phyloP scores from a whole-genome alignment of 179 eudicot species.

The Silene vulgaris region DNA sequence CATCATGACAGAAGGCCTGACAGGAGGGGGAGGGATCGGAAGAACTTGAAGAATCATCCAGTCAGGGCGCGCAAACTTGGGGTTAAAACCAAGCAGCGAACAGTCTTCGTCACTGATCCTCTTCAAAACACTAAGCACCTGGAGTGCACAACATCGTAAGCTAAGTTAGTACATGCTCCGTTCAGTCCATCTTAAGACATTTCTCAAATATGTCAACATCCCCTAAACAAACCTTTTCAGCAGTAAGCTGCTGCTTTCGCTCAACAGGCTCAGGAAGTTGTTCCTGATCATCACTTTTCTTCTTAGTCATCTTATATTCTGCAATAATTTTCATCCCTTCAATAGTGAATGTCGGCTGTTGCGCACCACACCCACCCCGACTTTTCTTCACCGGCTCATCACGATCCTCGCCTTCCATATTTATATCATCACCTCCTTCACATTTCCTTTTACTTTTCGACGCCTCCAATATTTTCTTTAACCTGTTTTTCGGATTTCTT shows the following conservation, averaged over 20 bases:
- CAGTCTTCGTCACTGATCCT: constrained; percentile 95
- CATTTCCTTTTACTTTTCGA: constrained; percentile 86
- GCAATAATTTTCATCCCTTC: constrained; percentile 97
- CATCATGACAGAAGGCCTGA: constrained; percentile 99
- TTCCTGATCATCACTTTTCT: constrained; percentile 85
- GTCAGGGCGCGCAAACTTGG: constrained; percentile 96
- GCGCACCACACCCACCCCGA: constrained; percentile 98
- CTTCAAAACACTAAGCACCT: constrained; percentile 89
- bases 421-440: constrained; percentile 96
- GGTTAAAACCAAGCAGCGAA: constrained; percentile 69
- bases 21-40: constrained; percentile 98
- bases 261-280: constrained; percentile 98
- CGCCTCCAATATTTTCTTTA: constrained; percentile 86
- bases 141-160: constrained; percentile 12
- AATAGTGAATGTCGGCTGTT: constrained; percentile 85
- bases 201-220: neutral
- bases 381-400: constrained; percentile 70
- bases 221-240: constrained; percentile 62
- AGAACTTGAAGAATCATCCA: constrained; percentile 99
- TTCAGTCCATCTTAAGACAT: neutral
- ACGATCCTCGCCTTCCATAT: constrained; percentile 57
- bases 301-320: constrained; percentile 84
- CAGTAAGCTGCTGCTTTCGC: constrained; percentile 87
- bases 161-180: neutral
- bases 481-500: constrained; percentile 79